These are phyloP conservation scores for Begonia loranthoides DNA, from an alignment of 306 rosid species.

Conservation along the genomic window DNA sequence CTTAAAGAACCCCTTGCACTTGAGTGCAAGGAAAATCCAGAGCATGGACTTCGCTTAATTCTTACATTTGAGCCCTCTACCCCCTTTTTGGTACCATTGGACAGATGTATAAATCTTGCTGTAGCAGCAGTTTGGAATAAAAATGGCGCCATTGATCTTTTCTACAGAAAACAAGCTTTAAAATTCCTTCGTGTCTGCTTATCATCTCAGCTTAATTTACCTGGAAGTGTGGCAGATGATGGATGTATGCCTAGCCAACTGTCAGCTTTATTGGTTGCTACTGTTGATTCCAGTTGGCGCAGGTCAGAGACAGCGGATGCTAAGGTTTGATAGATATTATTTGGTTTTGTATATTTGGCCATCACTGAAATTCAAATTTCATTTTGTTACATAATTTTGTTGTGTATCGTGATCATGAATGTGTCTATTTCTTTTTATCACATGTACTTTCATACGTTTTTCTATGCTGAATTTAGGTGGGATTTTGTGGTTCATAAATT, in stretches of 20 bases:
- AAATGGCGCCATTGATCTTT: constrained; percentile 56
- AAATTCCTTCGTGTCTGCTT: constrained; percentile 83
- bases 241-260: constrained; percentile 61
- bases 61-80: constrained; percentile 99
- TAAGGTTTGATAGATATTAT: constrained; percentile 36
- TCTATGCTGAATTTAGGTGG: too few relatives aligned
- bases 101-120: constrained; percentile 97
- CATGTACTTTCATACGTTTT: not conserved
- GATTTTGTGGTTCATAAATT: too few relatives aligned
- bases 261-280: constrained; percentile 57
- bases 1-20: constrained; percentile 93
- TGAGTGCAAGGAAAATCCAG: constrained; percentile 96
- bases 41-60: constrained; percentile 88
- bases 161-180: constrained; percentile 80
- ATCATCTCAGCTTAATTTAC: constrained; percentile 93
- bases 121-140: constrained; percentile 75
- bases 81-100: constrained; percentile 94
- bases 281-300: constrained; percentile 58
- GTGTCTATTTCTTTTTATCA: too few relatives aligned
- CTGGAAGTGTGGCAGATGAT: constrained; percentile 69
- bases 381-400: too few relatives aligned
- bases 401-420: too few relatives aligned
- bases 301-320: constrained; percentile 59
- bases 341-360: too few relatives aligned
- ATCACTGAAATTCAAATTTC: too few relatives aligned